phyloP scores from a whole-genome alignment of 345 rosid species.

The Pelargonium nanum region DNA sequence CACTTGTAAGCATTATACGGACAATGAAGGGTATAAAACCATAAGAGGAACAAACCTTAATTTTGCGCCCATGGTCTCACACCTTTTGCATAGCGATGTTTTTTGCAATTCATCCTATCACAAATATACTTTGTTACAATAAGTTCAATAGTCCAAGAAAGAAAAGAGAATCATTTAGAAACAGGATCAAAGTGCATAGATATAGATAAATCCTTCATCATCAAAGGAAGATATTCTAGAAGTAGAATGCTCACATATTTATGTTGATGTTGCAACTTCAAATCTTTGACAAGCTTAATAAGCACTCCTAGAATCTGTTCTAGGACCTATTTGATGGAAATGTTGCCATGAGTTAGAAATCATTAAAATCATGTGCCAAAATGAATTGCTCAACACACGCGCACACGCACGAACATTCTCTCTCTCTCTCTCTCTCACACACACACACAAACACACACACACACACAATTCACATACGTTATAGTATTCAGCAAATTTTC shows the following conservation, averaged over 20 bases:
- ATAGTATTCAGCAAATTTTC: constrained; percentile 88
- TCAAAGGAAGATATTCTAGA: neutral
- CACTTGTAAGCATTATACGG: neutral
- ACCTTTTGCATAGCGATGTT: constrained; percentile 87
- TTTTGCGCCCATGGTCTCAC: constrained; percentile 96
- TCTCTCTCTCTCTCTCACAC: too few relatives aligned
- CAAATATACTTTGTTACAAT: neutral
- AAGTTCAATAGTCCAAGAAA: neutral
- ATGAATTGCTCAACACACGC: neutral
- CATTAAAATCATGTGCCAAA: neutral
- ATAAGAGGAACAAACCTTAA: constrained; percentile 44
- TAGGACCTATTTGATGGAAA: constrained; percentile 46
- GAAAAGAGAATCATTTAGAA: neutral
- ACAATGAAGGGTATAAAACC: neutral
- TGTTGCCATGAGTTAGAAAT: constrained; percentile 4
- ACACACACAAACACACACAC: too few relatives aligned
- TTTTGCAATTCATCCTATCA: constrained; percentile 82
- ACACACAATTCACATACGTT: constrained; percentile 47
- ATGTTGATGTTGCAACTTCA: constrained; percentile 91
- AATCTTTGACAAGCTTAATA: constrained; percentile 92
- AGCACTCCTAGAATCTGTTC: constrained; percentile 96
- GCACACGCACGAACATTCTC: too few relatives aligned
- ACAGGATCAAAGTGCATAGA: neutral
- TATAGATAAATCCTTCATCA: neutral
- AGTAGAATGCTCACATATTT: constrained; percentile 45